phyloP scores from a whole-genome alignment of 306 rosid genomes.

The Rosa lucieae region DNA sequence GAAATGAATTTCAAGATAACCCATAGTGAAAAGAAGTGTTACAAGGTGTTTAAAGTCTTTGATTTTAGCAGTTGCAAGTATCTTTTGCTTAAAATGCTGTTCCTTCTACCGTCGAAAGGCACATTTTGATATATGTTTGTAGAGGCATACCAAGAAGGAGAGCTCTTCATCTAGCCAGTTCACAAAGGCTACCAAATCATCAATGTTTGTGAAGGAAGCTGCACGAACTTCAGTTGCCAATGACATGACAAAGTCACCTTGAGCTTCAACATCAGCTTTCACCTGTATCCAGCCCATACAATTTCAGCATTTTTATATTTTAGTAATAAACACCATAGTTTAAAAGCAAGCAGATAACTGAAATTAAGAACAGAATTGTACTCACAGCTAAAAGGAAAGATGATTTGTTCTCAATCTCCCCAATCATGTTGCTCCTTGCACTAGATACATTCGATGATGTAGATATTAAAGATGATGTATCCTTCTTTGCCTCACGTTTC shows the following conservation, averaged over 20 bases:
- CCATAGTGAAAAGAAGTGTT: background rate
- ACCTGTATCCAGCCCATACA: slow-evolving; percentile 40
- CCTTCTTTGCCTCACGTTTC: slow-evolving; percentile 97
- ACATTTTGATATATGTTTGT: background rate
- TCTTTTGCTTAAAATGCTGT: background rate
- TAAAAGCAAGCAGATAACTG: background rate
- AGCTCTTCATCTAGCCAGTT: slow-evolving; percentile 98
- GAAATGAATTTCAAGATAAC: background rate
- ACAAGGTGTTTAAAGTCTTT: slow-evolving; percentile 5
- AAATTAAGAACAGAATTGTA: slow-evolving; percentile 25
- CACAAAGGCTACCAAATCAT: slow-evolving; percentile 82
- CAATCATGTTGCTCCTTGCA: slow-evolving; percentile 94
- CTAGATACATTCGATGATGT: slow-evolving; percentile 67
- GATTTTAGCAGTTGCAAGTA: background rate
- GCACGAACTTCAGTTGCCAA: slow-evolving; percentile 94
- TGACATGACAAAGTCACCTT: slow-evolving; percentile 90
- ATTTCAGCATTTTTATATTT: background rate
- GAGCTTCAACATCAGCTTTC: slow-evolving; percentile 97
- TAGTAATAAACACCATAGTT: background rate
- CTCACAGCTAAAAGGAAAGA: slow-evolving; percentile 92
- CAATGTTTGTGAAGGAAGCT: slow-evolving; percentile 70
- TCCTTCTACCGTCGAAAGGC: background rate
- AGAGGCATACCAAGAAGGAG: slow-evolving; percentile 53
- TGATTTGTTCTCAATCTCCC: slow-evolving; percentile 90
- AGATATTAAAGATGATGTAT: slow-evolving; percentile 63